Evolutionary conservation across 345 rosid species (phyloP), one percentile per base, ranked within the genome.

Genomic region (Dipteronia dyeriana): DNA sequence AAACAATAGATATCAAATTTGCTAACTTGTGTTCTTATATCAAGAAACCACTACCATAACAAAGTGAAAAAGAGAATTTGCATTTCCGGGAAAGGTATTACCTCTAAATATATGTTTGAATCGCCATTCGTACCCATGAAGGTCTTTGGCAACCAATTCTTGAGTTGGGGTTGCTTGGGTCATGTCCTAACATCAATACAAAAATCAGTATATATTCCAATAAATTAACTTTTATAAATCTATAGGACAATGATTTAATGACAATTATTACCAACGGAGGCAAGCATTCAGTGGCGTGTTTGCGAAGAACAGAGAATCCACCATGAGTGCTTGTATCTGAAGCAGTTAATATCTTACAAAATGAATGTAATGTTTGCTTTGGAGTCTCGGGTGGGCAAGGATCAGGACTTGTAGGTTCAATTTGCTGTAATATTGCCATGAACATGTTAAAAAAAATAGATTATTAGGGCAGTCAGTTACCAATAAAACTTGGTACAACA

Each of bases 301-400:
- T 94, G 63, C 93, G 84, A 20, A 92, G 92, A 82, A 94, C 96
- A 75, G 98, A 94, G 84, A 94, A 94, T 49, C 98, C 98, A 73
- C 98, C 98, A 81, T 94, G 97, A 53, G 98, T 94, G 86, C 98
- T 94, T 11, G 97, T 94, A 74, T 94, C 98, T 31, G 98, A 91
- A 79, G 97, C 97, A 34, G 98, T 94, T 68, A 94, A 75, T 78
- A 93, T 90, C 89, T 94, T 94, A 82, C 91, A 87, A 81, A 94
- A 94, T 1, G 94, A 88, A 82, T 90, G 89, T 65, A 91, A 86
- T 0, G 82, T 66, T 81, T 38, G 87, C 87, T 81, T 90, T 17
- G 74, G 82, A 16, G 84, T 82, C 84, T 91, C 92, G 0, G 84
- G 73, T 3, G 72, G 70, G 23, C 83, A 76, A 11, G 84, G 87